Evolutionary conservation across 208 protist species (phyloP), one percentile per base, ranked within the genome.

Genomic region (Crithidia mellificae): DNA sequence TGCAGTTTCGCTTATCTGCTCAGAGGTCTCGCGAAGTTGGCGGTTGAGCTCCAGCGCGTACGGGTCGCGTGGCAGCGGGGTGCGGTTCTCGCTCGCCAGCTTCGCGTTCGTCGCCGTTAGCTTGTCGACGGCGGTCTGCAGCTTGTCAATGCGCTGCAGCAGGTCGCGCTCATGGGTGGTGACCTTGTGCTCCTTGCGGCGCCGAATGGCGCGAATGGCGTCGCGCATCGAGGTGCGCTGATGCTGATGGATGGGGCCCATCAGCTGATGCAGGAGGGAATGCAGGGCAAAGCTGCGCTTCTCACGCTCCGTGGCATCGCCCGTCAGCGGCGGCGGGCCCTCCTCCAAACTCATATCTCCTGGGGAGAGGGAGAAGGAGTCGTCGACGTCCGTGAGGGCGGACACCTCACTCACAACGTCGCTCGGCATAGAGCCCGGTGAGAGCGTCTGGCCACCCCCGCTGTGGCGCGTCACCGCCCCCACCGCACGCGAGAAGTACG

Each of bases 21-120:
- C 78, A 9, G 76, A 75, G 22, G 77, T 79, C 22, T 84, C 83
- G 25, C 80, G 82, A 19, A 90, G 63, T 50, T 74, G 81, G 32
- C 75, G 72, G 34, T 74, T 77, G 27, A 93, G 80, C 65, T 86
- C 83, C 70, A 87, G 77, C 24, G 75, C 74, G 63, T 92, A 84
- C 25, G 85, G 79, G 62, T 95, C 90, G 22, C 69, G 63, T 20
- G 84, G 87, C 12, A 92, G 69, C 6, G 83, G 87, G 41, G 73
- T 80, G 61, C 75, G 83, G 71, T 88, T 90, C 59, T 92, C 90
- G 34, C 78, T 68, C 20, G 73, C 74, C 29, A 92, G 83, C 61
- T 74, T 74, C 20, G 63, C 73, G 63, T 93, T 91, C 39, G 36
- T 50, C 24, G 27, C 49, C 25, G 51, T 62, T 30, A 89, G 27